phyloP scores from a whole-genome alignment of 805 yeast species.

The Candida vaughaniae region DNA sequence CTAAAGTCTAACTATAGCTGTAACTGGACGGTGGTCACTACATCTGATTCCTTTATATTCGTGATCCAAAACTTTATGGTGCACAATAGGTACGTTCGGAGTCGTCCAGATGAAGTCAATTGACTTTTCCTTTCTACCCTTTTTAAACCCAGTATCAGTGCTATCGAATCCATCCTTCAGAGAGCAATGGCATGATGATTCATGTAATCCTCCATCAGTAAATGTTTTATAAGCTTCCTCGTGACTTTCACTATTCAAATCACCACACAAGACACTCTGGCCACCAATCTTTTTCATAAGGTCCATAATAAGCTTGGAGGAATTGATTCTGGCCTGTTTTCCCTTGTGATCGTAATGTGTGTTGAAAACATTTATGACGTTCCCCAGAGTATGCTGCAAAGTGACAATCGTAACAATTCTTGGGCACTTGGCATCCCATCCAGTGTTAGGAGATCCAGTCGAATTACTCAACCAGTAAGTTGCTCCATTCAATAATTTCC shows the following conservation, averaged over 20 bases:
- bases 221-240: constrained; percentile 38
- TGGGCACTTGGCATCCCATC: constrained; percentile 48
- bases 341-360: constrained; percentile 44
- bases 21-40: constrained; percentile 41
- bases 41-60: constrained; percentile 29
- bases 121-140: constrained; percentile 21
- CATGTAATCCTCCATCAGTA: constrained; percentile 16
- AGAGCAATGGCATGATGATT: constrained; percentile 20
- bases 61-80: constrained; percentile 21
- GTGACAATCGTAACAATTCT: constrained; percentile 39
- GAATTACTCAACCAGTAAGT: constrained; percentile 28
- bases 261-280: constrained; percentile 34
- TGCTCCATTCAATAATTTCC: constrained; percentile 21
- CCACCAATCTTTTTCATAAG: constrained; percentile 24
- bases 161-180: constrained; percentile 39
- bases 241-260: constrained; percentile 34
- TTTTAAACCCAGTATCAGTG: constrained; percentile 44
- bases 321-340: constrained; percentile 27
- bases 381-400: constrained; percentile 22
- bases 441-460: constrained; percentile 29
- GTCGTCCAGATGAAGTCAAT: constrained; percentile 47
- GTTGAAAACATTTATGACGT: constrained; percentile 30
- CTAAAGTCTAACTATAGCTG: constrained; percentile 12
- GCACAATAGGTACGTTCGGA: constrained; percentile 11
- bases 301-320: constrained; percentile 28